Conservation (phyloP, 1,284 basidiomycete species). For the Schizophyllum commune region DNA sequence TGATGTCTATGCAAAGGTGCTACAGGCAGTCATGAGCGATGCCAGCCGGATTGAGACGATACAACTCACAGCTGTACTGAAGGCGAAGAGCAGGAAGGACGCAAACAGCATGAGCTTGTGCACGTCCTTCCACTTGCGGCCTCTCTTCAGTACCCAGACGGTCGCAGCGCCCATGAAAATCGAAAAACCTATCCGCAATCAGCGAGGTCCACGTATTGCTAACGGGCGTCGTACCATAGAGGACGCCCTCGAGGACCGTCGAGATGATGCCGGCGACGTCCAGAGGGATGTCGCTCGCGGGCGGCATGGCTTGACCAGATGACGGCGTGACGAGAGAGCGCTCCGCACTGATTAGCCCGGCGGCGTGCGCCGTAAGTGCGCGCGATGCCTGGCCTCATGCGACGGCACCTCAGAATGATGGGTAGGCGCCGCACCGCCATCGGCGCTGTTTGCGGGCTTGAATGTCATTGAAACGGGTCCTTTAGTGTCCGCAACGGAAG, state of each 20-base stretch:
- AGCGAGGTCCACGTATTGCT: not conserved
- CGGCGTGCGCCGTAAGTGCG: too few species aligned
- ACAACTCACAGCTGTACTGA: constrained; percentile 7
- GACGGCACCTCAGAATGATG: too few species aligned
- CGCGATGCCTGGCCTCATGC: too few species aligned
- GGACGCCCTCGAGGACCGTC: constrained; percentile 8
- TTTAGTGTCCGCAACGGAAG: too few species aligned
- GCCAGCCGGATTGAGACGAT: not conserved
- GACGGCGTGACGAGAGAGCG: too few species aligned
- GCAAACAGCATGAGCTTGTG: constrained; percentile 5
- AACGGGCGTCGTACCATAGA: constrained; percentile 6
- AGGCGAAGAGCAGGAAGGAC: constrained; percentile 5
- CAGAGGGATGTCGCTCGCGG: not conserved
- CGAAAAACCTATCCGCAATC: constrained; percentile 6
- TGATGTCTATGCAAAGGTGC: constrained; percentile 8
- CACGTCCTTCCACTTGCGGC: not conserved
- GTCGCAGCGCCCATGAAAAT: constrained; percentile 8
- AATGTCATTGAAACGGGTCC: too few species aligned
- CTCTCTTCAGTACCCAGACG: constrained; percentile 3
- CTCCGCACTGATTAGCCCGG: too few species aligned
- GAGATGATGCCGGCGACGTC: constrained; percentile 8
- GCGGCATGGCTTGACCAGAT: too few species aligned
- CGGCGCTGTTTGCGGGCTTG: too few species aligned
- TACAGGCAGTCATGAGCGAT: not conserved
- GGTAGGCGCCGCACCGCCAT: too few species aligned